phyloP scores from a whole-genome alignment of 441 rosid species.

The Iberis amara region DNA sequence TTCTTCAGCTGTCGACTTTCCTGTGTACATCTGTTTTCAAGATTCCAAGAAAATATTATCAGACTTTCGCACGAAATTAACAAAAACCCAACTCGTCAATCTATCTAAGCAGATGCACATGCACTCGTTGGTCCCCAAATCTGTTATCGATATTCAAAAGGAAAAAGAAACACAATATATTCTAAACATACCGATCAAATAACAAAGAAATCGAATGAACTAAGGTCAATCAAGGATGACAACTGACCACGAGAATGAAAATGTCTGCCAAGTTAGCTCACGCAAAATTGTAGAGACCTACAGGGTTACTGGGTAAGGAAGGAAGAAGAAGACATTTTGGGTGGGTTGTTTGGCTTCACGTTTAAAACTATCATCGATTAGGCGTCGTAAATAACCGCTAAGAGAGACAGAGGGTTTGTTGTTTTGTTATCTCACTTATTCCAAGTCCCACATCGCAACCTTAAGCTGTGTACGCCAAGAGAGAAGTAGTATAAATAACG shows the following conservation, averaged over 20 bases:
- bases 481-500: neutral
- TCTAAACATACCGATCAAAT: neutral
- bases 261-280: slow-evolving; percentile 1
- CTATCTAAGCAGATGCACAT: slow-evolving; percentile 1
- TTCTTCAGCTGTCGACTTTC: slow-evolving; percentile 17
- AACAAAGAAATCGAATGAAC: neutral
- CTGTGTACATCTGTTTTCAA: slow-evolving; percentile 4
- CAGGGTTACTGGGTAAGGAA: neutral
- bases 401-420: neutral
- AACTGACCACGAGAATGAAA: slow-evolving; percentile 20
- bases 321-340: neutral
- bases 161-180: neutral
- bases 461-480: neutral
- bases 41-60: neutral
- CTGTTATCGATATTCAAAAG: neutral
- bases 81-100: neutral
- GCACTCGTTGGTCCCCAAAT: neutral
- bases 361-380: slow-evolving; percentile 2
- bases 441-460: slow-evolving; percentile 23
- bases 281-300: neutral
- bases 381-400: neutral
- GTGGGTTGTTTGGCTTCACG: slow-evolving; percentile 20
- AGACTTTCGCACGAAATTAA: neutral
- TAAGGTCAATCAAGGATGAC: neutral
- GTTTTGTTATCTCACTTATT: neutral